Base-by-base conservation (phyloP, 331 rosid genomes). In the Malus hybrid region DNA sequence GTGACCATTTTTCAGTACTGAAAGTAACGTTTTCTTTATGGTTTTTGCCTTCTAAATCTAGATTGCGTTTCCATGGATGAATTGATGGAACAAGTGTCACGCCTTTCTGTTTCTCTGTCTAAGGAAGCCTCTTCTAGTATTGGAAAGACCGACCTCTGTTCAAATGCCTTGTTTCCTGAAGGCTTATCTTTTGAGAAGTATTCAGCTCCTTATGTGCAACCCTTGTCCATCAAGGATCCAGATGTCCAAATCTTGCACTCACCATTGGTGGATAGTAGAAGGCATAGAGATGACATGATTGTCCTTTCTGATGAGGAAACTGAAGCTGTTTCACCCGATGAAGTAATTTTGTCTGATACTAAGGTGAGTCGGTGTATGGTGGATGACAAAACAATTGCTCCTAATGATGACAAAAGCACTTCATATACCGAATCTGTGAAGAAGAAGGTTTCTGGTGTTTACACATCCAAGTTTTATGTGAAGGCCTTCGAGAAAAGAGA, bases 261-360 rank as follows among this genome's bases (percentile, higher is more conserved):
- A 16, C 72, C 78, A 71, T 61, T 46, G 55, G 77, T 39, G 67
- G 52, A 76, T 32, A 24, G 73, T 69, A 76, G 75, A 85, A 82
- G 77, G 57, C 78, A 57, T 54, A 42, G 32, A 46, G 81, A 80
- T 74, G 71, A 79, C 70, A 28, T 85, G 70, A 82, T 90, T 80
- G 80, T 94, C 71, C 93, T 90, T 80, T 94, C 96, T 61, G 99
- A 94, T 84, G 96, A 90, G 79, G 99, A 94, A 80, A 81, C 74
- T 79, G 85, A 84, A 67, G 85, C 86, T 75, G 46, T 71, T 76
- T 74, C 66, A 72, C 65, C 87, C 12, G 63, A 28, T 69, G 80
- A 55, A 48, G 77, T 64, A 81, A 72, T 71, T 77, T 74, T 71
- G 77, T 73, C 85, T 55, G 87, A 85, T 80, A 74, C 81, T 63